These are phyloP conservation scores for Alternaria longipes DNA, from an alignment of 2,329 filamentous ascomycete genomes.

Conservation along the genomic window DNA sequence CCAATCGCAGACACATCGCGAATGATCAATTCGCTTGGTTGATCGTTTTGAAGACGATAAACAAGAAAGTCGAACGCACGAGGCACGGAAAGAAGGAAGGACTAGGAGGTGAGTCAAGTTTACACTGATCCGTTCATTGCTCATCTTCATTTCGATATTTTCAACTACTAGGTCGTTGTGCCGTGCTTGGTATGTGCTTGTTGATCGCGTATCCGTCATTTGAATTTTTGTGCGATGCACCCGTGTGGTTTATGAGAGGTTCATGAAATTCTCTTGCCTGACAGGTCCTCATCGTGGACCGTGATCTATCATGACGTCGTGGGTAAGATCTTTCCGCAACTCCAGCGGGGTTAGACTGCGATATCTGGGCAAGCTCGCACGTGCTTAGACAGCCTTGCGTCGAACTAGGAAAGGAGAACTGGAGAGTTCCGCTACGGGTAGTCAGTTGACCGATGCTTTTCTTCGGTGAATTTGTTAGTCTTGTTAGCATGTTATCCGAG, in stretches of 20 bases:
- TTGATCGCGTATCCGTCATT: background rate
- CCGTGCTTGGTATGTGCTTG: background rate
- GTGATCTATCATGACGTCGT: background rate
- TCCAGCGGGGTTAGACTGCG: conserved; percentile 1
- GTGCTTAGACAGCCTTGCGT: background rate
- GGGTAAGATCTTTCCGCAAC: background rate
- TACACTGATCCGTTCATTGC: background rate
- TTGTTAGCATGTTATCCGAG: background rate
- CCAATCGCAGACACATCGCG: too few species aligned
- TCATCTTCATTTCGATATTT: background rate
- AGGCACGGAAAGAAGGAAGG: background rate
- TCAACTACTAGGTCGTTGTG: background rate
- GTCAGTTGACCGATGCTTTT: conserved; percentile 1
- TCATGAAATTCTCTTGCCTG: background rate
- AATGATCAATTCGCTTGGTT: background rate
- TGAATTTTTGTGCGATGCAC: background rate
- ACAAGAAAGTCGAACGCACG: background rate
- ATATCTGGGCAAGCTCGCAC: background rate
- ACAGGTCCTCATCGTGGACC: background rate
- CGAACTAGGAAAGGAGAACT: conserved; percentile 1
- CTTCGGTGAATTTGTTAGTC: conserved; percentile 3
- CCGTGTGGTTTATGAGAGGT: background rate
- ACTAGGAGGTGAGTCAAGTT: background rate
- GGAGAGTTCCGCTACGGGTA: background rate
- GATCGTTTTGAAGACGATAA: background rate